Conservation (phyloP, 768 basidiomycete genomes). For the Naematelia aurantialba region DNA sequence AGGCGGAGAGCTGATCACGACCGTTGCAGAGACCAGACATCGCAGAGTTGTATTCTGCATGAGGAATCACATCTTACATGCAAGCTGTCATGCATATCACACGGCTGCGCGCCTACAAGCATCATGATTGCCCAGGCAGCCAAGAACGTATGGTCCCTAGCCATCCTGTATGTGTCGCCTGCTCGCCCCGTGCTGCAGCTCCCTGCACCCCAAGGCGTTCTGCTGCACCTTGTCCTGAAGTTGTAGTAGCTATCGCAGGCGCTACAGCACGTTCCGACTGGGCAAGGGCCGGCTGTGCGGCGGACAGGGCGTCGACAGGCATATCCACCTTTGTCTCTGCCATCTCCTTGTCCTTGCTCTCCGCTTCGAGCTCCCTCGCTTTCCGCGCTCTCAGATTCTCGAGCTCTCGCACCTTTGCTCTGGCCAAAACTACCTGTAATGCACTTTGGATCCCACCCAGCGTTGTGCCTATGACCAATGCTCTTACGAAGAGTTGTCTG, state of each 20-base stretch:
- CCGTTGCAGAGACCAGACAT: neutral
- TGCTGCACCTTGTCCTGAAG: neutral
- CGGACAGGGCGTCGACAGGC: too few species aligned
- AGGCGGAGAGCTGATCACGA: neutral
- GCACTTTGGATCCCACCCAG: conserved; percentile 33
- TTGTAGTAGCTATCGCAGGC: neutral
- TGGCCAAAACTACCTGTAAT: conserved; percentile 14
- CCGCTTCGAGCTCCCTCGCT: neutral
- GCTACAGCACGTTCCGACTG: too few species aligned
- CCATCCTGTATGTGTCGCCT: neutral
- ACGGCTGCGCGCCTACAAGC: too few species aligned
- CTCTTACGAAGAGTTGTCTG: conserved; percentile 35
- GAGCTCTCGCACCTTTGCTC: neutral
- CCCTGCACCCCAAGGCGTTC: neutral
- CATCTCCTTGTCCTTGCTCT: neutral
- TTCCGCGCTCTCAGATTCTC: neutral
- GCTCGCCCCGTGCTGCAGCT: neutral
- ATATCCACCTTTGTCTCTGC: too few species aligned
- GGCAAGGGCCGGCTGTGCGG: too few species aligned
- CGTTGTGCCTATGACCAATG: conserved; percentile 37
- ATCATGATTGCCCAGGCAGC: neutral
- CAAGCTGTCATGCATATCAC: too few species aligned
- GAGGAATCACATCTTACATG: too few species aligned
- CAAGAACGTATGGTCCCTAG: neutral
- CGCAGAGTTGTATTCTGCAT: conserved; percentile 2